These are phyloP conservation scores for Mycena citricolor DNA, from an alignment of 1,284 basidiomycete genomes.

Conservation along the genomic window DNA sequence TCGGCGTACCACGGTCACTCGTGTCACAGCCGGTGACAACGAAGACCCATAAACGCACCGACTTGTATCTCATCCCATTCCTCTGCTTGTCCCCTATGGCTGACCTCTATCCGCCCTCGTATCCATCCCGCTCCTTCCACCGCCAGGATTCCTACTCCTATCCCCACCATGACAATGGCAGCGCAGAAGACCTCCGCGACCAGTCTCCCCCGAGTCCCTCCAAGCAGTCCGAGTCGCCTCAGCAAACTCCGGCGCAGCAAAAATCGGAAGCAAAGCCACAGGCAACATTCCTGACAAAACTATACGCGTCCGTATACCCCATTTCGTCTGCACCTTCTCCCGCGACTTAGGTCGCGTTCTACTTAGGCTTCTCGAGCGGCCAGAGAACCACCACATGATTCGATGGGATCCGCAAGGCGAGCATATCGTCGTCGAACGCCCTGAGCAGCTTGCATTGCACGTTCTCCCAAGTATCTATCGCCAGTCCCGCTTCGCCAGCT, in stretches of 20 bases:
- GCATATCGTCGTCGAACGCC: conserved; percentile 88
- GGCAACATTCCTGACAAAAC: conserved; percentile 89
- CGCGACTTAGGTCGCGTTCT: conserved; percentile 21
- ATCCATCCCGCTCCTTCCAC: conserved; percentile 39
- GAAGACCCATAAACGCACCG: too few species aligned
- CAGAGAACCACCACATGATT: conserved; percentile 89
- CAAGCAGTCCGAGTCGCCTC: conserved; percentile 48
- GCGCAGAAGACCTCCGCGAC: conserved; percentile 51
- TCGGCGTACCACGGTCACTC: too few species aligned
- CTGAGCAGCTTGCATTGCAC: conserved; percentile 86
- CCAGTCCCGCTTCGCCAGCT: conserved; percentile 91
- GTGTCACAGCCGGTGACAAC: too few species aligned
- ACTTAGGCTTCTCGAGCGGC: conserved; percentile 73
- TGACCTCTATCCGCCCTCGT: conserved; percentile 71
- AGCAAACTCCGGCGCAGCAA: conserved; percentile 39
- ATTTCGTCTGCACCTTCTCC: conserved; percentile 26
- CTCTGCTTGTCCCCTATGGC: too few species aligned
- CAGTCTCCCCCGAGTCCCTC: conserved; percentile 42
- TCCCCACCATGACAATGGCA: conserved; percentile 42
- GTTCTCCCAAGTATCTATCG: conserved; percentile 88
- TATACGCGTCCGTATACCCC: conserved; percentile 66
- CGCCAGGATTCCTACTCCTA: conserved; percentile 46
- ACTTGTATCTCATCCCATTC: conserved; percentile 5
- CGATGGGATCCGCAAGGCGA: conserved; percentile 88
- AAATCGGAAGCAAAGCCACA: conserved; percentile 75